Conservation (phyloP, 805 yeast genomes). For the Lachancea mirantina region DNA sequence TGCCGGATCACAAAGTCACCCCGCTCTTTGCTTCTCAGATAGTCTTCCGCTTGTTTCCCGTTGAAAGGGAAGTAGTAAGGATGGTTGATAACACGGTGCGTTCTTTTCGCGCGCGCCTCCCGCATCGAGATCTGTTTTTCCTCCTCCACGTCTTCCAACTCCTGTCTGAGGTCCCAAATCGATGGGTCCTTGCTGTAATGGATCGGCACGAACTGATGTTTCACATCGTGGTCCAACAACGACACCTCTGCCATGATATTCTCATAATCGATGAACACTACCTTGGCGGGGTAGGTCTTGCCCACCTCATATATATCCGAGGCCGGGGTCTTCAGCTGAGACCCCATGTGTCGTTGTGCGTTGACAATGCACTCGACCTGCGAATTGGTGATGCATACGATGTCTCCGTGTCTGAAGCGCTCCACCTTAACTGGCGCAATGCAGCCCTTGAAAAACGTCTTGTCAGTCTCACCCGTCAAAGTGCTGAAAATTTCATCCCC, state of each 20-base stretch:
- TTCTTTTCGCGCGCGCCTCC: conserved; percentile 58
- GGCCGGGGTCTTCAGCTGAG: conserved; percentile 41
- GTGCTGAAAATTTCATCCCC: conserved; percentile 74
- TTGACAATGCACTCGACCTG: conserved; percentile 56
- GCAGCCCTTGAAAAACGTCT: conserved; percentile 58
- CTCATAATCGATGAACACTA: conserved; percentile 64
- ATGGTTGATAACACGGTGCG: conserved; percentile 75
- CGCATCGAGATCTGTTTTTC: conserved; percentile 48
- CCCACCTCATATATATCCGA: conserved; percentile 47
- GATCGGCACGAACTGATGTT: conserved; percentile 38
- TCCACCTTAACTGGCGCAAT: conserved; percentile 72
- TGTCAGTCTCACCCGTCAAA: conserved; percentile 79
- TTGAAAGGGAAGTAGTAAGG: conserved; percentile 82
- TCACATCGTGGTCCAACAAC: conserved; percentile 57
- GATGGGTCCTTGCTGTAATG: conserved; percentile 44
- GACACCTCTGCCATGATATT: conserved; percentile 68
- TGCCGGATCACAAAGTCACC: conserved; percentile 95
- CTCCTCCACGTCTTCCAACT: conserved; percentile 51
- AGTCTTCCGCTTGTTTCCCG: conserved; percentile 86
- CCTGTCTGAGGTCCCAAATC: conserved; percentile 78
- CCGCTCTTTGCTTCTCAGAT: conserved; percentile 75
- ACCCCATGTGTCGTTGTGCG: conserved; percentile 40
- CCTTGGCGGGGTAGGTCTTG: conserved; percentile 82
- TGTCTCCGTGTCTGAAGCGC: conserved; percentile 36
- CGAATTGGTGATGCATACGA: conserved; percentile 44